Conservation (phyloP, 495 filamentous ascomycete species). For the Geoglossum glabrum region DNA sequence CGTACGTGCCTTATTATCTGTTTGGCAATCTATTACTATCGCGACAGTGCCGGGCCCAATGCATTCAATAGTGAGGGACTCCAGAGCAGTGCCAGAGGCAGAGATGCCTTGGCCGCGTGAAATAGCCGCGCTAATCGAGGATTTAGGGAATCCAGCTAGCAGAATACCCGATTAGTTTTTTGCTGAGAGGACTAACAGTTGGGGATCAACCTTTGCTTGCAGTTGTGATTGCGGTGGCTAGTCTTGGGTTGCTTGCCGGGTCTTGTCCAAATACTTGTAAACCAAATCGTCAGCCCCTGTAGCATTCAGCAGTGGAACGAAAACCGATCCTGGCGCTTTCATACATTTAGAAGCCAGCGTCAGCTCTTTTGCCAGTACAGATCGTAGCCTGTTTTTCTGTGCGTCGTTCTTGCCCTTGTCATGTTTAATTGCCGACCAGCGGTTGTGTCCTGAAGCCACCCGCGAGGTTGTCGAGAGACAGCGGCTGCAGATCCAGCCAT, state of each 20-base stretch:
- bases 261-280: slow-evolving; percentile 46
- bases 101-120: slow-evolving; percentile 72
- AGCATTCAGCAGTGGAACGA: not conserved
- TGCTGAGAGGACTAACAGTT: not conserved
- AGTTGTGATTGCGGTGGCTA: slow-evolving; percentile 45
- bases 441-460: slow-evolving; percentile 53
- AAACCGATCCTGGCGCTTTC: slow-evolving; percentile 2
- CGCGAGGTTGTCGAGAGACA: slow-evolving; percentile 30
- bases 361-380: slow-evolving; percentile 30
- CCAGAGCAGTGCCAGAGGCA: slow-evolving; percentile 45
- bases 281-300: not conserved
- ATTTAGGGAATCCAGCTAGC: slow-evolving; percentile 57
- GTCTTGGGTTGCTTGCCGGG: slow-evolving; percentile 47
- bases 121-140: slow-evolving; percentile 62
- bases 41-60: slow-evolving; percentile 62
- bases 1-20: slow-evolving; percentile 55
- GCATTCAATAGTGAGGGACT: slow-evolving; percentile 59
- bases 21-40: slow-evolving; percentile 63
- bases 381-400: slow-evolving; percentile 33
- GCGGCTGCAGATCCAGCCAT: slow-evolving; percentile 8
- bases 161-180: slow-evolving; percentile 5
- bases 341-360: slow-evolving; percentile 33
- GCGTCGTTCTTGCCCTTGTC: slow-evolving; percentile 69
- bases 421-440: slow-evolving; percentile 91
- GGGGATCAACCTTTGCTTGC: slow-evolving; percentile 56